These are phyloP conservation scores for Triticum dicoccoides DNA, from an alignment of 176 grass and related monocot species.

Conservation along the genomic window DNA sequence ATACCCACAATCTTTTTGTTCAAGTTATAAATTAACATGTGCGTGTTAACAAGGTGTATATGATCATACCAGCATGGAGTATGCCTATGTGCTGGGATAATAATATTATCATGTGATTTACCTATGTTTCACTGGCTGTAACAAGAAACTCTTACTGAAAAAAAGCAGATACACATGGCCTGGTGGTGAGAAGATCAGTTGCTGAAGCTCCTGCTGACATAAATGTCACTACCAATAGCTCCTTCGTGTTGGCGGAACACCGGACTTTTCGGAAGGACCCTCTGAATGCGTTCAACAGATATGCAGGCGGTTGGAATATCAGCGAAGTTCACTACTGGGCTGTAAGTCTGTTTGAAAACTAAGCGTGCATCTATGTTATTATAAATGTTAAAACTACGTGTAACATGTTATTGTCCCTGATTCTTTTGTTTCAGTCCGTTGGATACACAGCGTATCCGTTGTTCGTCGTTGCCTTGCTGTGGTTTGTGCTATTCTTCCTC, in stretches of 20 bases:
- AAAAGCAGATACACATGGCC: conserved; percentile 36
- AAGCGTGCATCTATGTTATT: background rate
- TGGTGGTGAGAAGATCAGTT: conserved; percentile 54
- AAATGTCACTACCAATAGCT: conserved; percentile 48
- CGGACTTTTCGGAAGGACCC: conserved; percentile 79
- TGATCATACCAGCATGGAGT: background rate
- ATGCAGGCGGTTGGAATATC: conserved; percentile 87
- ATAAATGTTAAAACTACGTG: too few relatives aligned
- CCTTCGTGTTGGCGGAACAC: conserved; percentile 64
- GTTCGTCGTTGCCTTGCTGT: conserved; percentile 64
- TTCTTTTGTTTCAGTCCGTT: conserved; percentile 56
- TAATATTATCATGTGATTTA: background rate
- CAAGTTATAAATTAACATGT: background rate
- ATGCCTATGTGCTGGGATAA: background rate
- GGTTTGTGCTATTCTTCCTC: conserved; percentile 82
- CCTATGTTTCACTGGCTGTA: background rate
- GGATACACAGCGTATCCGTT: conserved; percentile 74
- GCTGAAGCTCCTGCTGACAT: conserved; percentile 47
- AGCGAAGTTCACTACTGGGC: conserved; percentile 80
- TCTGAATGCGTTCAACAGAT: conserved; percentile 64
- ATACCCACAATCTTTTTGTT: background rate
- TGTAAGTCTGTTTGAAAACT: conserved; percentile 48
- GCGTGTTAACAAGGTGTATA: background rate
- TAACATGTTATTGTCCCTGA: background rate
- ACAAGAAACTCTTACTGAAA: background rate